Percentiles rank a stretch among this genome's conserved stretches.
Evolutionary conservation across 192 early-diverging fungal species (phyloP).

Genomic region (Coemansia sp.): DNA sequence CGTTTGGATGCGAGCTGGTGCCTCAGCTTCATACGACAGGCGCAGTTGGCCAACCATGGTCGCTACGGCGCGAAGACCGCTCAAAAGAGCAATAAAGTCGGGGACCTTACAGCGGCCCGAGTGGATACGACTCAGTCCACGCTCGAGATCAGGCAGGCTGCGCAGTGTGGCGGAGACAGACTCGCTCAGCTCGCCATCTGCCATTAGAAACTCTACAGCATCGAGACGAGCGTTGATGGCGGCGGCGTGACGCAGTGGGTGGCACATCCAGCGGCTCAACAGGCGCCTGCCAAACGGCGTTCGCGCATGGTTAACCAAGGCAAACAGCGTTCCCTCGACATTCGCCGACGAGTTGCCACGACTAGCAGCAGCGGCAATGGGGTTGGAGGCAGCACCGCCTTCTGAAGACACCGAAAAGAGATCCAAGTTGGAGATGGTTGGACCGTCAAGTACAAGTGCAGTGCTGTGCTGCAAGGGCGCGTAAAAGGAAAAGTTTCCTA

Average conservation of each 20-base stretch:
- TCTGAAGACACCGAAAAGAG: slow-evolving; percentile 85
- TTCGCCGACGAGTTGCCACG: slow-evolving; percentile 6
- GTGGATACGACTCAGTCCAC: slow-evolving; percentile 89
- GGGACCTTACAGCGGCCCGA: slow-evolving; percentile 80
- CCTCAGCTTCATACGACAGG: not conserved
- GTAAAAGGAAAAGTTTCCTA: slow-evolving; percentile 82
- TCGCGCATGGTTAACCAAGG: slow-evolving; percentile 80
- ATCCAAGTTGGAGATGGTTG: slow-evolving; percentile 91
- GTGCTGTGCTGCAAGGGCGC: slow-evolving; percentile 77
- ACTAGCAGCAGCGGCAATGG: not conserved
- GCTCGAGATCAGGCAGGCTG: slow-evolving; percentile 84
- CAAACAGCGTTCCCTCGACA: slow-evolving; percentile 79
- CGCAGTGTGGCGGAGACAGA: slow-evolving; percentile 51
- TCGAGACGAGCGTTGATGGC: slow-evolving; percentile 88
- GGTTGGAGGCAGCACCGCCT: slow-evolving; percentile 31
- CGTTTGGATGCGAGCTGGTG: slow-evolving; percentile 30
- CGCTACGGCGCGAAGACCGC: slow-evolving; percentile 58
- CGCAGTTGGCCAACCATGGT: slow-evolving; percentile 18
- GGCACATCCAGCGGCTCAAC: slow-evolving; percentile 84
- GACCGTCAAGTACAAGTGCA: slow-evolving; percentile 89
- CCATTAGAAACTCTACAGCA: slow-evolving; percentile 81
- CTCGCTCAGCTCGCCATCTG: slow-evolving; percentile 56
- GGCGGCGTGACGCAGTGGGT: slow-evolving; percentile 70
- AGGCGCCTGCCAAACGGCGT: slow-evolving; percentile 90
- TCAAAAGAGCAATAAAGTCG: slow-evolving; percentile 78